A percentile compares a stretch with the other conserved stretches of the same genome.
Conservation (phyloP, 2,329 filamentous ascomycete species). For the Colletotrichum filicis region DNA sequence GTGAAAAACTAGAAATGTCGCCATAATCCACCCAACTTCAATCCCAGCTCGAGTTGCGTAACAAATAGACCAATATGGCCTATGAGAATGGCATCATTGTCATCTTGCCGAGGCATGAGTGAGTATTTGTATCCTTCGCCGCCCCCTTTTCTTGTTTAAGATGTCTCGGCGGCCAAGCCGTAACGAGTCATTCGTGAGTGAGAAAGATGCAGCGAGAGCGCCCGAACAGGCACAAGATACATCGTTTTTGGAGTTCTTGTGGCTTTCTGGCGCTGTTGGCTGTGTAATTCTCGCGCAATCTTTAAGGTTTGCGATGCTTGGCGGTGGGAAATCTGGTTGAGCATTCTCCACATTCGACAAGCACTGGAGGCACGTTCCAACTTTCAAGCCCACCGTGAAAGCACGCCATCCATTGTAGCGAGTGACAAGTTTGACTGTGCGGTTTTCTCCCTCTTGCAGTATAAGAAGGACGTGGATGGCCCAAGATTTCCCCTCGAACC, state of each 20-base stretch:
- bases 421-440: background rate
- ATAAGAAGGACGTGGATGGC: no score
- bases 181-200: background rate
- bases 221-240: background rate
- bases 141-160: background rate
- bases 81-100: background rate
- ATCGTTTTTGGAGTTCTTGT: background rate
- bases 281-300: conserved; percentile 3
- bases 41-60: background rate
- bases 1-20: background rate
- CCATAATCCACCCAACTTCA: background rate
- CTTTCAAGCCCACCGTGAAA: background rate
- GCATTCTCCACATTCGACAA: background rate
- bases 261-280: background rate
- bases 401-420: background rate
- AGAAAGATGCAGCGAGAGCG: background rate
- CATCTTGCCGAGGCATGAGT: background rate
- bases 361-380: background rate
- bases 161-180: background rate
- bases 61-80: background rate
- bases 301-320: background rate
- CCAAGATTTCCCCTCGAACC: no score
- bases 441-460: no score
- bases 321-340: background rate
- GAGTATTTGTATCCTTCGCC: background rate